phyloP scores from a whole-genome alignment of 192 early-diverging fungal genomes.

The Backusella westeae region DNA sequence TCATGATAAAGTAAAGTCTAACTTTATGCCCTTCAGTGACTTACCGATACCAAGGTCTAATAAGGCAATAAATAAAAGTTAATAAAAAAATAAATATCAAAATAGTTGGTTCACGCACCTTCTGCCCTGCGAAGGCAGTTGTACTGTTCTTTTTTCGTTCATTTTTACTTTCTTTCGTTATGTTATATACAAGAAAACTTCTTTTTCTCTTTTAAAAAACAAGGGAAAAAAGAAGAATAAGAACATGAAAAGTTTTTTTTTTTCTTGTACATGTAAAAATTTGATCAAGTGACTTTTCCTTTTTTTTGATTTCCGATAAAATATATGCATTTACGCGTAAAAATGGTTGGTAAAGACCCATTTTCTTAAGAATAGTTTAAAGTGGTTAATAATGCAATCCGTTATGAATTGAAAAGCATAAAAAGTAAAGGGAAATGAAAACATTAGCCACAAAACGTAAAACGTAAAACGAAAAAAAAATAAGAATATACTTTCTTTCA shows the following conservation, averaged over 20 bases:
- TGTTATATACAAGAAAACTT: neutral
- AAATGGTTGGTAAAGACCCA: neutral
- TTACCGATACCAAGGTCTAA: conserved; percentile 1
- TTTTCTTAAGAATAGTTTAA: neutral
- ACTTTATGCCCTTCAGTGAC: neutral
- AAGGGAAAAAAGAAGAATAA: neutral
- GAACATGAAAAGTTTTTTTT: neutral
- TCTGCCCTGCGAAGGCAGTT: neutral
- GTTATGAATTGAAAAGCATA: neutral
- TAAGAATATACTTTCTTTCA: neutral
- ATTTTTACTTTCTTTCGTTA: neutral
- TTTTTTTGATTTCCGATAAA: conserved; percentile 1
- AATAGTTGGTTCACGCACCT: neutral
- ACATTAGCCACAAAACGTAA: neutral
- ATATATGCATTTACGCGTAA: neutral
- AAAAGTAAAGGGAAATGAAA: neutral
- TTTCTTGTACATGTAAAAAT: neutral
- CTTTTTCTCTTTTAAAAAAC: neutral
- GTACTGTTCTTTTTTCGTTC: neutral
- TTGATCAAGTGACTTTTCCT: conserved; percentile 4
- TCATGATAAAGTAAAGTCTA: neutral
- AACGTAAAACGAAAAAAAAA: neutral
- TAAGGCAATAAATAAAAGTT: neutral
- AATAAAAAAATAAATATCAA: neutral
- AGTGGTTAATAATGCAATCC: neutral